Percentiles rank a stretch among this genome's conserved stretches.
These are phyloP conservation scores for Trypanosoma cruzi DNA, from an alignment of 208 protist species.

Conservation along the genomic window DNA sequence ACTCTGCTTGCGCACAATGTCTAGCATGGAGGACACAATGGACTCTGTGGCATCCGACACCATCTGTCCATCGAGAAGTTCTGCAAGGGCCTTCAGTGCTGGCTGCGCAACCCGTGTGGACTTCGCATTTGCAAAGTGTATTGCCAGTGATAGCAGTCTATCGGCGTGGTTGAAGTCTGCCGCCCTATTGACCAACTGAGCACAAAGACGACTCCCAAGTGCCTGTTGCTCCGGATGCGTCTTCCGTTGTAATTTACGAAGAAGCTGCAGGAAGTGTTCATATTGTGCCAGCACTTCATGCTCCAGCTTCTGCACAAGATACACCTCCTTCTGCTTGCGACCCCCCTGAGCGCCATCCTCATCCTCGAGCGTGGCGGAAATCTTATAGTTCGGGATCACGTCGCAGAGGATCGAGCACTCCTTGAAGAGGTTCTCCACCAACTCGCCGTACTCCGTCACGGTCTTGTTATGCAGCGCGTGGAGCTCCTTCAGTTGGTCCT, in stretches of 20 bases:
- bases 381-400: slow-evolving; percentile 89
- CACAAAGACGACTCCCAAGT: slow-evolving; percentile 89
- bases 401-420: slow-evolving; percentile 90
- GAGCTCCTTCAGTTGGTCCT: slow-evolving; percentile 78
- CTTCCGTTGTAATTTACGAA: slow-evolving; percentile 84
- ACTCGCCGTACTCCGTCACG: slow-evolving; percentile 78
- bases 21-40: slow-evolving; percentile 75
- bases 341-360: slow-evolving; percentile 77
- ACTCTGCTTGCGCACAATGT: slow-evolving; percentile 90
- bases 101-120: slow-evolving; percentile 89
- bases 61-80: slow-evolving; percentile 87
- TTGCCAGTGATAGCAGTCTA: slow-evolving; percentile 69
- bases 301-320: slow-evolving; percentile 89
- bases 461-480: slow-evolving; percentile 82
- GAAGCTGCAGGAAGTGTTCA: slow-evolving; percentile 92
- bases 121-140: slow-evolving; percentile 91
- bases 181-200: slow-evolving; percentile 65
- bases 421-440: slow-evolving; percentile 86
- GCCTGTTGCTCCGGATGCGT: slow-evolving; percentile 92
- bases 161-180: slow-evolving; percentile 92
- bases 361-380: slow-evolving; percentile 74
- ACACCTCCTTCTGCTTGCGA: slow-evolving; percentile 92
- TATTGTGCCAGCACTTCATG: slow-evolving; percentile 92
- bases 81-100: slow-evolving; percentile 67
- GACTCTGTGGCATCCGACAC: slow-evolving; percentile 86